Evolutionary conservation across 805 yeast genomes (phyloP).

Genomic region (Candida yuanshanica): DNA sequence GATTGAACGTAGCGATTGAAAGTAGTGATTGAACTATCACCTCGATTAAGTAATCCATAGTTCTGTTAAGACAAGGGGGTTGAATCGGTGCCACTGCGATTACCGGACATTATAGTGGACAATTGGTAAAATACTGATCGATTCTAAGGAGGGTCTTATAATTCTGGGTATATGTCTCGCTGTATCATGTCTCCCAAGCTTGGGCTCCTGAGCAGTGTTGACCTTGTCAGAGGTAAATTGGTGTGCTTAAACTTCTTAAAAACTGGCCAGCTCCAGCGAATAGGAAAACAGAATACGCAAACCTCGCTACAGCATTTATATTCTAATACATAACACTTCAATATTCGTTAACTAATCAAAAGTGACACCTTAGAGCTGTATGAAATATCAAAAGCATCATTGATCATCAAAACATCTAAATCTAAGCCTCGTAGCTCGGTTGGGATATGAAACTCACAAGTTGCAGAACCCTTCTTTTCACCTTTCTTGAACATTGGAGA

Average conservation of each 20-base stretch:
- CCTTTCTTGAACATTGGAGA: conserved; percentile 42
- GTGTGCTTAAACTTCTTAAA: too few species aligned
- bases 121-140: conserved; percentile 48
- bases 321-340: too few species aligned
- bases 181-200: too few species aligned
- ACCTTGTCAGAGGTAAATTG: too few species aligned
- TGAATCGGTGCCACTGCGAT: too few species aligned
- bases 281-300: too few species aligned
- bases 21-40: conserved; percentile 39
- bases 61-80: conserved; percentile 39
- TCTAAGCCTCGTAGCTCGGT: conserved; percentile 40
- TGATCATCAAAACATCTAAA: conserved; percentile 45
- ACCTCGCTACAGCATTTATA: too few species aligned
- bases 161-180: too few species aligned
- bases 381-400: conserved; percentile 59
- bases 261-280: too few species aligned
- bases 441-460: conserved; percentile 45
- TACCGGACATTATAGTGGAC: conserved; percentile 49
- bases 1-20: too few species aligned
- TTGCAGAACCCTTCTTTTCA: conserved; percentile 22
- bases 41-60: conserved; percentile 50
- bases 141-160: conserved; percentile 49
- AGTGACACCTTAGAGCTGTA: conserved; percentile 31
- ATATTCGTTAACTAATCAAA: neutral
- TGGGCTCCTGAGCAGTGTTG: too few species aligned